Evolutionary conservation across 2,329 filamentous ascomycete genomes (phyloP).

Genomic region (Pseudofabraea citricarpa): DNA sequence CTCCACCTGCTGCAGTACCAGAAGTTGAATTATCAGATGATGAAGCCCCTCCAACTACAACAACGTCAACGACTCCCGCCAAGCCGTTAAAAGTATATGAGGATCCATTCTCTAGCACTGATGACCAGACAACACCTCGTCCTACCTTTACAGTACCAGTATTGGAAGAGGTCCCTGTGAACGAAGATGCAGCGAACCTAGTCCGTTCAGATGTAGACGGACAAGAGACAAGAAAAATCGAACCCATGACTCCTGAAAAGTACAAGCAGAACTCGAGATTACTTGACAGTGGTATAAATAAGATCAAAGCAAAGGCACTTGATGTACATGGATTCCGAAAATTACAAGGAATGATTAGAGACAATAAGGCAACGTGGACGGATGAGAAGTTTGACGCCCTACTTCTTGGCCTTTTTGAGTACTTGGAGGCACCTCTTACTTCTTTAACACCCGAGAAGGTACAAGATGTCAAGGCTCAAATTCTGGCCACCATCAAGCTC

Average conservation of each 20-base stretch:
- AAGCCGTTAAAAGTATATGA: constrained; percentile 50
- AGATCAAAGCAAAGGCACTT: constrained; percentile 66
- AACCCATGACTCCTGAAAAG: constrained; percentile 43
- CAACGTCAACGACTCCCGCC: constrained; percentile 14
- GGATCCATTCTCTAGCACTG: constrained; percentile 48
- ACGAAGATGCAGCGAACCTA: constrained; percentile 39
- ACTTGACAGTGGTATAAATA: constrained; percentile 68
- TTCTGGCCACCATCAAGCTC: constrained; percentile 68
- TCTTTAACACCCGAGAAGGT: constrained; percentile 58
- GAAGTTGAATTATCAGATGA: constrained; percentile 36
- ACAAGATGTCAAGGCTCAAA: constrained; percentile 69
- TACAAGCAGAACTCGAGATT: constrained; percentile 54
- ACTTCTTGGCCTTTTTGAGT: constrained; percentile 64
- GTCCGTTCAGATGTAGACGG: constrained; percentile 13
- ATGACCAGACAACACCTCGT: constrained; percentile 41
- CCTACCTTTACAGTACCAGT: constrained; percentile 43
- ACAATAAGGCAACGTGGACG: constrained; percentile 57
- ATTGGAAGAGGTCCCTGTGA: constrained; percentile 55
- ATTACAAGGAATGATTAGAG: constrained; percentile 68
- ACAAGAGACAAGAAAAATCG: constrained; percentile 13
- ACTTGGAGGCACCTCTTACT: constrained; percentile 57
- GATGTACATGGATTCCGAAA: constrained; percentile 79
- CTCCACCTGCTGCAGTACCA: constrained; percentile 25
- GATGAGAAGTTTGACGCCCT: constrained; percentile 67
- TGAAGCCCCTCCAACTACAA: constrained; percentile 14